Evolutionary conservation across 495 filamentous ascomycete genomes (phyloP).

Genomic region (Talaromyces trachyspermus): DNA sequence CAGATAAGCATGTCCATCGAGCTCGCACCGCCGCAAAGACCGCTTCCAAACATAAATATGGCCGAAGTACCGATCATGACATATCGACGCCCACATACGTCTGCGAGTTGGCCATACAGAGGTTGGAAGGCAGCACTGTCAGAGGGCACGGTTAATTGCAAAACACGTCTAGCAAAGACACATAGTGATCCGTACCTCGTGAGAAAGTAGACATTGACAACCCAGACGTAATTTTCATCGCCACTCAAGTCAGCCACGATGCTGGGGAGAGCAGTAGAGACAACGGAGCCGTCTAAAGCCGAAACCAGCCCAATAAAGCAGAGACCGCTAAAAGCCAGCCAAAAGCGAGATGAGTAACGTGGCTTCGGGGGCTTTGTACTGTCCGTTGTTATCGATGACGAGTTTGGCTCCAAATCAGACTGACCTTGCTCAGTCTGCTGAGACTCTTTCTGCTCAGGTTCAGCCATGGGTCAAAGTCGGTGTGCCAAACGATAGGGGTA

Average conservation of each 20-base stretch:
- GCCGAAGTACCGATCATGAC: slow-evolving; percentile 31
- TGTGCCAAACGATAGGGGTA: too few relatives aligned
- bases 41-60: slow-evolving; percentile 38
- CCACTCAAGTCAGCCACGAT: slow-evolving; percentile 23
- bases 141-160: neutral
- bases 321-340: too few relatives aligned
- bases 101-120: slow-evolving; percentile 33
- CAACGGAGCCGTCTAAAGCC: slow-evolving; percentile 31
- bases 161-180: neutral
- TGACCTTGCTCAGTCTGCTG: too few relatives aligned
- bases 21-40: slow-evolving; percentile 26
- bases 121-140: slow-evolving; percentile 17
- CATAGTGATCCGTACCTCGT: slow-evolving; percentile 8
- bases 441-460: too few relatives aligned
- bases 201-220: slow-evolving; percentile 28
- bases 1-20: slow-evolving; percentile 9
- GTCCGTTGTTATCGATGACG: too few relatives aligned
- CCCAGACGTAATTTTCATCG: slow-evolving; percentile 28
- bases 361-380: too few relatives aligned
- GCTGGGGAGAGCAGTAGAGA: slow-evolving; percentile 30
- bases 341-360: too few relatives aligned
- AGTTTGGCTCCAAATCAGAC: too few relatives aligned
- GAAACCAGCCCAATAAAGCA: slow-evolving; percentile 8
- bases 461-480: too few relatives aligned
- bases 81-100: slow-evolving; percentile 45